Conservation (phyloP, 768 basidiomycete genomes). For the Lentinula lateritia region DNA sequence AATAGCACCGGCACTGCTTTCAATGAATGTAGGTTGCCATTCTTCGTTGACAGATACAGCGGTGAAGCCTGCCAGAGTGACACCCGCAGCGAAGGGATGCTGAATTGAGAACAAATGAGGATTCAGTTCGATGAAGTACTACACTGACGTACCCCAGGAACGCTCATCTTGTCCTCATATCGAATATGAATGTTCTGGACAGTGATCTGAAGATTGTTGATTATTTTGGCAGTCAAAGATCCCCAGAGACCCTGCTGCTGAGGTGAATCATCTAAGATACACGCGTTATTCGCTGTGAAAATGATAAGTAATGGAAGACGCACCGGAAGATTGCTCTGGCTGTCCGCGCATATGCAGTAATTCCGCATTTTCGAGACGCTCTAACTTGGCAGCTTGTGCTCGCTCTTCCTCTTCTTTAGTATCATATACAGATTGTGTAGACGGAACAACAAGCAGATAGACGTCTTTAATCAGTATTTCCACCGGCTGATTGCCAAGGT, state of each 20-base stretch:
- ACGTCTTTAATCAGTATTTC: constrained; percentile 91
- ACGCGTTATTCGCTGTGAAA: not conserved
- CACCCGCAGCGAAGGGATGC: constrained; percentile 92
- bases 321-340: constrained; percentile 46
- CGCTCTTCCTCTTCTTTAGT: constrained; percentile 81
- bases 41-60: constrained; percentile 83
- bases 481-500: constrained; percentile 83
- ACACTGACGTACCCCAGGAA: constrained; percentile 70
- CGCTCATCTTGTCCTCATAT: constrained; percentile 93
- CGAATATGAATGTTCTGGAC: constrained; percentile 94
- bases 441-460: constrained; percentile 87
- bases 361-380: constrained; percentile 87
- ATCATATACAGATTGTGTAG: constrained; percentile 60
- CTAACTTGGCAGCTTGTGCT: constrained; percentile 80
- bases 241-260: constrained; percentile 83
- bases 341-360: constrained; percentile 63
- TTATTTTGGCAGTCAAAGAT: constrained; percentile 80
- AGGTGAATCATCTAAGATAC: constrained; percentile 39
- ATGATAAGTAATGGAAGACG: constrained; percentile 7
- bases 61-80: constrained; percentile 84
- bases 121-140: not conserved
- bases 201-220: constrained; percentile 95
- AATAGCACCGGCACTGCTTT: constrained; percentile 79
- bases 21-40: constrained; percentile 91
- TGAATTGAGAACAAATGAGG: constrained; percentile 21